These are phyloP conservation scores for Aurantiochytrium sp. DNA, from an alignment of 108 stramenopile species.

Conservation along the genomic window DNA sequence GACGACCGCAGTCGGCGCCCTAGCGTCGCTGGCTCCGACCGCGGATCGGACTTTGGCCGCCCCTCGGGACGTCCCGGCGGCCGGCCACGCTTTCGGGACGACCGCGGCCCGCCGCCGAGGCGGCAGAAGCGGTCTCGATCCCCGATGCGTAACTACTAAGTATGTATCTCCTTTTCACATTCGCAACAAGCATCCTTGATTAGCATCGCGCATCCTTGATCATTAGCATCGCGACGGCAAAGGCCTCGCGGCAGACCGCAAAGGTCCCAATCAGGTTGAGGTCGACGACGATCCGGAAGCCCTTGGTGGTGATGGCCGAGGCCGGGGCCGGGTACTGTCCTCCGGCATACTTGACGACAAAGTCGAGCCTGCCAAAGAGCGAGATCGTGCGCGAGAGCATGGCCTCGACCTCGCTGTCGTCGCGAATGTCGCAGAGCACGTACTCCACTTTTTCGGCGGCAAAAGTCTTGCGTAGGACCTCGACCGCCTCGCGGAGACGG, in stretches of 20 bases:
- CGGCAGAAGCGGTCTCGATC: neutral
- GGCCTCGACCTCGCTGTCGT: neutral
- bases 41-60: neutral
- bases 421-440: constrained; percentile 22
- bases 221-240: no score
- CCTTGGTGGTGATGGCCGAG: constrained; percentile 12
- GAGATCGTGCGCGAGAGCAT: neutral
- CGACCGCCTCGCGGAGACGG: constrained; percentile 33
- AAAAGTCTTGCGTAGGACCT: neutral
- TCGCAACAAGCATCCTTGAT: no score
- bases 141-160: no score
- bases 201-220: no score
- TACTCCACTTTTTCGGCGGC: neutral
- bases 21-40: neutral
- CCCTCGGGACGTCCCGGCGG: neutral
- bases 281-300: constrained; percentile 19
- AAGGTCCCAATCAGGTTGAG: constrained; percentile 34
- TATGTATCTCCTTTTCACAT: no score
- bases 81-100: neutral
- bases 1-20: neutral
- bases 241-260: constrained; percentile 16
- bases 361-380: constrained; percentile 13
- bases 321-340: constrained; percentile 34
- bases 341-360: constrained; percentile 40
- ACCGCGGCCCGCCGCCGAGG: neutral